phyloP scores from a whole-genome alignment of 2,329 filamentous ascomycete genomes.

The Balansia obtecta region DNA sequence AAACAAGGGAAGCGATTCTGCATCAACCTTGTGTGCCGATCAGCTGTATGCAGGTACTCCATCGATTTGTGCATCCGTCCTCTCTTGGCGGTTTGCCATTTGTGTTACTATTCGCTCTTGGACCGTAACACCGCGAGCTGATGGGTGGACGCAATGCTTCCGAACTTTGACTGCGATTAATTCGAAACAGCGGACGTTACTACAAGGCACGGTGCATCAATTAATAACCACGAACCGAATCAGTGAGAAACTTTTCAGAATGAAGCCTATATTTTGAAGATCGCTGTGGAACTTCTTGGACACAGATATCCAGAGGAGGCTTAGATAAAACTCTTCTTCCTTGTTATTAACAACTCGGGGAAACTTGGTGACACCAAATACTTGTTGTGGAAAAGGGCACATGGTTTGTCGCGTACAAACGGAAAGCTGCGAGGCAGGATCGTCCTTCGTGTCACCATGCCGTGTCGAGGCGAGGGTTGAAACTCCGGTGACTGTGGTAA shows the following conservation, averaged over 20 bases:
- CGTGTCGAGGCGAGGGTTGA: not conserved
- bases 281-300: too few species aligned
- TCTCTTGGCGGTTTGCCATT: not conserved
- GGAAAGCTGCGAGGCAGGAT: not conserved
- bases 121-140: slow-evolving; percentile 2
- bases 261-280: too few species aligned
- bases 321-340: too few species aligned
- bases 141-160: not conserved
- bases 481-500: not conserved
- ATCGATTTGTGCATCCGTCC: not conserved
- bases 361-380: not conserved
- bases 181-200: too few species aligned
- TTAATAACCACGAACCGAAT: too few species aligned
- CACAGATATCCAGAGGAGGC: too few species aligned
- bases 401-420: not conserved
- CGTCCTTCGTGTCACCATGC: not conserved
- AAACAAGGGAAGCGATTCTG: slow-evolving; percentile 2
- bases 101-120: not conserved
- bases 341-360: too few species aligned
- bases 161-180: not conserved
- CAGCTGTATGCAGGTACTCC: not conserved
- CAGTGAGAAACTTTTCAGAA: too few species aligned
- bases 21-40: not conserved
- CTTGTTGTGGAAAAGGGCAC: not conserved
- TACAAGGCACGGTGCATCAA: too few species aligned